These are phyloP conservation scores for Reutealis trisperma DNA, from an alignment of 345 rosid species.

Conservation along the genomic window DNA sequence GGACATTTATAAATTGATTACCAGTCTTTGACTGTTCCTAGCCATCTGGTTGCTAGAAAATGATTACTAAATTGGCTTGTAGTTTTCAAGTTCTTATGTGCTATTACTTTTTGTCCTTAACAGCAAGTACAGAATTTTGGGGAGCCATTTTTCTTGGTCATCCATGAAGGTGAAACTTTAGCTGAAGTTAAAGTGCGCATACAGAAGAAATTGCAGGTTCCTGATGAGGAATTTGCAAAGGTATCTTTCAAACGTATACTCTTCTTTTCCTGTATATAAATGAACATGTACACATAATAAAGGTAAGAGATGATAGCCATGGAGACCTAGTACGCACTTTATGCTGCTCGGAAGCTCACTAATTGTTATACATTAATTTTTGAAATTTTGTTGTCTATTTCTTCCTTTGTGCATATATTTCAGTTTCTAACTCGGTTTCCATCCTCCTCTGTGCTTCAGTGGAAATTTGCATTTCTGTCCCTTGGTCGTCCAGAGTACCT, in stretches of 20 bases:
- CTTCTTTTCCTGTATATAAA: not conserved
- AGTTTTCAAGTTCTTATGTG: not conserved
- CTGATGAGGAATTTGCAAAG: slow-evolving; percentile 95
- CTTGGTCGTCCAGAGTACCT: slow-evolving; percentile 91
- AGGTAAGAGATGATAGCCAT: not conserved
- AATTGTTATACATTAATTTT: not conserved
- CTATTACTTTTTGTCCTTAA: not conserved
- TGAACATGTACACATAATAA: not conserved
- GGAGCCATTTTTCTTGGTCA: slow-evolving; percentile 92
- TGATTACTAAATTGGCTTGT: not conserved
- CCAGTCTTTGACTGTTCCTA: not conserved
- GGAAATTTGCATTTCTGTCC: slow-evolving; percentile 90
- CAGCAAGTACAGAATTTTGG: slow-evolving; percentile 97
- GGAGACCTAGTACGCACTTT: not conserved
- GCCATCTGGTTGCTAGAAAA: not conserved
- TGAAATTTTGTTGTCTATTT: not conserved
- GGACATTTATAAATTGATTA: not conserved
- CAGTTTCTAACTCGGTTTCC: not conserved
- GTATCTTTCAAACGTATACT: slow-evolving; percentile 33
- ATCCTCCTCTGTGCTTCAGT: slow-evolving; percentile 42
- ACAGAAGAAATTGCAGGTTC: slow-evolving; percentile 87
- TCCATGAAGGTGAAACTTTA: slow-evolving; percentile 88
- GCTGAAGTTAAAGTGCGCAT: slow-evolving; percentile 79
- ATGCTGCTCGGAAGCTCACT: no score
- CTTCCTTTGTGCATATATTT: not conserved